A percentile compares a stretch with the other conserved stretches of the same genome.
These are phyloP conservation scores for Zygotorulaspora florentina DNA, from an alignment of 805 yeast species.

Conservation along the genomic window DNA sequence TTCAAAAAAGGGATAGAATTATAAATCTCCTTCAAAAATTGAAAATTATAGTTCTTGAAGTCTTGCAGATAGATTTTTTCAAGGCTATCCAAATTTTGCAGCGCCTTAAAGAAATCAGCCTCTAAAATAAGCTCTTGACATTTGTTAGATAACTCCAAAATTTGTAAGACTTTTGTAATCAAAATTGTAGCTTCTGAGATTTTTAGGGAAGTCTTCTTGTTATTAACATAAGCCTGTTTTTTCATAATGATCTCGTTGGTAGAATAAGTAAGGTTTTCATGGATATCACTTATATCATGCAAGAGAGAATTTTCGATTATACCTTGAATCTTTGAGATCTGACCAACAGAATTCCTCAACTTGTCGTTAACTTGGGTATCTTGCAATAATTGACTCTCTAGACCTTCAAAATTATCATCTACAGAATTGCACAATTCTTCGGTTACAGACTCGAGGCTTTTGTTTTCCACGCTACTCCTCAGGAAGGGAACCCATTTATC, in stretches of 20 bases:
- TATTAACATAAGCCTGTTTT: conserved; percentile 54
- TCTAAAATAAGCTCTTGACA: conserved; percentile 75
- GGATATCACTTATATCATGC: conserved; percentile 52
- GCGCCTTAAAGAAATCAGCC: conserved; percentile 77
- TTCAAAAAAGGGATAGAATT: conserved; percentile 74
- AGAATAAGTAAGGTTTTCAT: conserved; percentile 53
- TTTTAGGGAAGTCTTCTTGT: conserved; percentile 60
- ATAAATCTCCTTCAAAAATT: conserved; percentile 62
- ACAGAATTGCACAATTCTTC: conserved; percentile 31
- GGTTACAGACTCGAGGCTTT: conserved; percentile 21
- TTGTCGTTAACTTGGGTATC: conserved; percentile 35
- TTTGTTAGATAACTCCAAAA: conserved; percentile 79
- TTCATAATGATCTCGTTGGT: conserved; percentile 61
- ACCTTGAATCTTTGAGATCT: conserved; percentile 57
- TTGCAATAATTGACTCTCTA: conserved; percentile 31
- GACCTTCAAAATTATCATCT: conserved; percentile 35
- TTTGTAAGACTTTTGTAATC: conserved; percentile 69
- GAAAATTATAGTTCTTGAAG: conserved; percentile 61
- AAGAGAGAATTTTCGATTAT: conserved; percentile 52
- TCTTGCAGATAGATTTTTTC: conserved; percentile 64
- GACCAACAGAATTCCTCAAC: conserved; percentile 48
- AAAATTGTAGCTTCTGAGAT: conserved; percentile 68
- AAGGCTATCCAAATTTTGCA: conserved; percentile 74
- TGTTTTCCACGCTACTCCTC: conserved; percentile 27
- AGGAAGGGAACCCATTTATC: conserved; percentile 35